Base-by-base conservation (phyloP, 1,139 yeast genomes). In the Yamadazyma membranifaciens region DNA sequence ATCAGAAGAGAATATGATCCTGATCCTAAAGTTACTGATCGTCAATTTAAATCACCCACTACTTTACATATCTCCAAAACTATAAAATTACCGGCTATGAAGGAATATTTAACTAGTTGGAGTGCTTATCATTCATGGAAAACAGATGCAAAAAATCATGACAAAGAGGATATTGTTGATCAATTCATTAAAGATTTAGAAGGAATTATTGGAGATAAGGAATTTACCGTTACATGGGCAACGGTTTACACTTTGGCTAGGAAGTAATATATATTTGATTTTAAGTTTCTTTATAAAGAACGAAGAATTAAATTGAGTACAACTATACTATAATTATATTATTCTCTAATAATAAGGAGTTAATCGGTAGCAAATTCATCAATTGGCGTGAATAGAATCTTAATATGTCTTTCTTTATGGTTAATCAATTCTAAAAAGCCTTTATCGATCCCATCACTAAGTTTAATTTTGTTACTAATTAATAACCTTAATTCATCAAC, bases 71-170 rank as follows among this genome's bases (percentile, higher is more conserved):
- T 78, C 40, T 60, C 62, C 30, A 74, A 67, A 45, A 56, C 56
- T 2, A 62, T 75, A 43, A 66, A 75, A 1, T 52, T 85, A 44
- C 54, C 49, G 6, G 70, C 69, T 31, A 76, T 75, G 49, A 58
- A 64, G 15, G 63, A 62, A 6, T 82, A 84, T 51, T 66, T 82
- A 30, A 65, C 69, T 37, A 81, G 91, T 4, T 81, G 83, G 78
- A 83, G 92, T 53, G 80, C 87, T 6, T 81, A 81, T 54, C 87
- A 82, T 56, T 66, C 69, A 11, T 86, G 94, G 89, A 71, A 71
- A 56, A 43, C 62, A 38, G 59, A 53, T n/a, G 10, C 10, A 10
- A 20, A 12, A 37, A 57, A 64, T 33, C 60, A 62, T 1, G 49
- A 49, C 28, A 51, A 58, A 29, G 51, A 49, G 31, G 75, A 74